These are phyloP conservation scores for Tremellales sp. DNA, from an alignment of 1,284 basidiomycete species.

Conservation along the genomic window DNA sequence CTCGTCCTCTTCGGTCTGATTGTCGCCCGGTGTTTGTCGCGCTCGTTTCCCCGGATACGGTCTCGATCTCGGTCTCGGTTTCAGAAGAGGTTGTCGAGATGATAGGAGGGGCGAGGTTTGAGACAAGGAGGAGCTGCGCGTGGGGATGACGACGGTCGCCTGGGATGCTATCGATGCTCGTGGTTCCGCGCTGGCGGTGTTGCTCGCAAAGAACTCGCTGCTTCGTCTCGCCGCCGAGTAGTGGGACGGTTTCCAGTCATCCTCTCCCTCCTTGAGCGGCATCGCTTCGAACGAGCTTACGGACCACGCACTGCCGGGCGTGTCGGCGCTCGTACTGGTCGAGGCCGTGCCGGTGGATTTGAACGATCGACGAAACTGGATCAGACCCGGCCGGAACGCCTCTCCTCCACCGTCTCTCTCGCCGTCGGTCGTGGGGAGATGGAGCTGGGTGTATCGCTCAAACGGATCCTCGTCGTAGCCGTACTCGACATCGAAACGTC, in stretches of 20 bases:
- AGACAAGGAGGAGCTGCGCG: not conserved
- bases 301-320: constrained; percentile 13
- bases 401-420: not conserved
- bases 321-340: constrained; percentile 5
- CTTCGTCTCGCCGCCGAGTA: not conserved
- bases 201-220: not conserved
- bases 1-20: not conserved
- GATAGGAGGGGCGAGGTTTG: not conserved
- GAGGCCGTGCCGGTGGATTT: constrained; percentile 1
- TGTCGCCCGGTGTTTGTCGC: not conserved
- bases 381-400: constrained; percentile 23
- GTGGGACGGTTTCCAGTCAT: not conserved
- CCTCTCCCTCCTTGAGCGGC: constrained; percentile 14
- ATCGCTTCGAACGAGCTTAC: constrained; percentile 32
- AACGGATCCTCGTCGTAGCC: constrained; percentile 34
- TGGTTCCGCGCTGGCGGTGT: not conserved
- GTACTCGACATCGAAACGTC: constrained; percentile 19
- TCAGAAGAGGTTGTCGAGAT: not conserved
- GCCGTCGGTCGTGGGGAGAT: constrained; percentile 24
- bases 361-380: constrained; percentile 24
- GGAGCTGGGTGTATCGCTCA: constrained; percentile 7
- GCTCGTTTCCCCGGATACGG: not conserved
- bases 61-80: not conserved
- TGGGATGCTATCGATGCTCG: not conserved
- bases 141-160: not conserved